Conservation (phyloP, 179 eudicot genomes). For the Vitellaria paradoxa region DNA sequence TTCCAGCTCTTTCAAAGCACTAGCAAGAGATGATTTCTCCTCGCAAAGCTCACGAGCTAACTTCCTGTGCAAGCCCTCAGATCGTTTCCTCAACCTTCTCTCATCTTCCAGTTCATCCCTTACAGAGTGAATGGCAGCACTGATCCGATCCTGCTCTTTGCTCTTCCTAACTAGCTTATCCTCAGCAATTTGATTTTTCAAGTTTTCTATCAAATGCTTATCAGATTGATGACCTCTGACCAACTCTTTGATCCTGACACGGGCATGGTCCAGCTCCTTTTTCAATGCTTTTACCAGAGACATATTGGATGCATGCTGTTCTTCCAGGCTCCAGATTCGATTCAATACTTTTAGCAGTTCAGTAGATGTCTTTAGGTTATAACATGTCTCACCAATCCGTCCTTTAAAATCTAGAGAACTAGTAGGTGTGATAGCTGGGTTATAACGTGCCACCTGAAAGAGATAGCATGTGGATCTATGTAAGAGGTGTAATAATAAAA, state of each 20-base stretch:
- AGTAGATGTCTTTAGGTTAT: conserved; percentile 82
- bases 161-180: conserved; percentile 49
- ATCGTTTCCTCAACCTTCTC: conserved; percentile 76
- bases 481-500: not conserved
- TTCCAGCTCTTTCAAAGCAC: conserved; percentile 59
- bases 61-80: conserved; percentile 83
- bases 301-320: conserved; percentile 75
- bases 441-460: conserved; percentile 69
- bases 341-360: conserved; percentile 87
- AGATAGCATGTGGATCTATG: conserved; percentile 4
- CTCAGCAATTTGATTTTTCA: conserved; percentile 68
- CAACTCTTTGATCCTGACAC: conserved; percentile 64
- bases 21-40: conserved; percentile 58
- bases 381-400: conserved; percentile 52
- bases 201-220: conserved; percentile 59
- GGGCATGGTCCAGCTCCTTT: conserved; percentile 81
- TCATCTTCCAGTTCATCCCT: conserved; percentile 83
- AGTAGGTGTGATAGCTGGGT: conserved; percentile 69
- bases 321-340: conserved; percentile 93
- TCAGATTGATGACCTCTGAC: conserved; percentile 66
- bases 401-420: conserved; percentile 77
- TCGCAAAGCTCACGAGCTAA: conserved; percentile 78
- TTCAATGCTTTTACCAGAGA: conserved; percentile 73
- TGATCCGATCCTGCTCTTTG: conserved; percentile 59
- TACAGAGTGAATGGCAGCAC: conserved; percentile 56